Evolutionary conservation across 2,329 filamentous ascomycete genomes (phyloP).

Genomic region (Hansfordia pulvinata): DNA sequence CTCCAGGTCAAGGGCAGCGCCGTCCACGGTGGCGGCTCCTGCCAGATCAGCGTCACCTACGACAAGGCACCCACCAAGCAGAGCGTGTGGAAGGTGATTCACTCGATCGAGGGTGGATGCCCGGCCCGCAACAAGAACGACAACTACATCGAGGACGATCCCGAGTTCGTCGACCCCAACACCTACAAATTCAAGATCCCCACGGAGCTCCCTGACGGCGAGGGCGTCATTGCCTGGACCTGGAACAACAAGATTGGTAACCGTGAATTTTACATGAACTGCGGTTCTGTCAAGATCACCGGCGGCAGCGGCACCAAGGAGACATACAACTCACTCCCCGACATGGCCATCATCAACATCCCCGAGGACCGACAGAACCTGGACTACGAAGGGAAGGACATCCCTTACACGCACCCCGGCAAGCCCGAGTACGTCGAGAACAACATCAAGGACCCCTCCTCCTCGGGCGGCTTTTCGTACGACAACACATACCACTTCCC

Average conservation of each 20-base stretch:
- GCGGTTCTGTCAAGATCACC: constrained; percentile 58
- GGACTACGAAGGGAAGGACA: constrained; percentile 38
- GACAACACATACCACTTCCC: too few relatives aligned
- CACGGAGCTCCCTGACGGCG: constrained; percentile 54
- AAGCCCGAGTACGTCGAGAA: constrained; percentile 36
- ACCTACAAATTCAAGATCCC: constrained; percentile 63
- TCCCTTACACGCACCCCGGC: constrained; percentile 58
- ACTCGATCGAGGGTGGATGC: constrained; percentile 78
- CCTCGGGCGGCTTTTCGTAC: too few relatives aligned
- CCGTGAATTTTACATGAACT: constrained; percentile 98
- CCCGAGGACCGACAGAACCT: constrained; percentile 11
- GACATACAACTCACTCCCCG: constrained; percentile 49
- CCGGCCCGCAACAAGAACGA: constrained; percentile 44
- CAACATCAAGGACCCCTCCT: constrained; percentile 19
- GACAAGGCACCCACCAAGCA: constrained; percentile 54
- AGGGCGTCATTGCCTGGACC: constrained; percentile 78
- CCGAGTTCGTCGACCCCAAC: constrained; percentile 30
- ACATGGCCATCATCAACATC: constrained; percentile 67
- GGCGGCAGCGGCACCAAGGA: constrained; percentile 32
- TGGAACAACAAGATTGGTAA: constrained; percentile 93
- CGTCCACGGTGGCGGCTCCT: constrained; percentile 82
- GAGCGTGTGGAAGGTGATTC: constrained; percentile 76
- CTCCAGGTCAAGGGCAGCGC: constrained; percentile 60
- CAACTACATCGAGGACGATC: constrained; percentile 38
- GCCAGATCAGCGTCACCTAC: constrained; percentile 76